A percentile compares a stretch with the other conserved stretches of the same genome.
phyloP scores from a whole-genome alignment of 2,329 filamentous ascomycete genomes.

The Atkinsonella hypoxylon region DNA sequence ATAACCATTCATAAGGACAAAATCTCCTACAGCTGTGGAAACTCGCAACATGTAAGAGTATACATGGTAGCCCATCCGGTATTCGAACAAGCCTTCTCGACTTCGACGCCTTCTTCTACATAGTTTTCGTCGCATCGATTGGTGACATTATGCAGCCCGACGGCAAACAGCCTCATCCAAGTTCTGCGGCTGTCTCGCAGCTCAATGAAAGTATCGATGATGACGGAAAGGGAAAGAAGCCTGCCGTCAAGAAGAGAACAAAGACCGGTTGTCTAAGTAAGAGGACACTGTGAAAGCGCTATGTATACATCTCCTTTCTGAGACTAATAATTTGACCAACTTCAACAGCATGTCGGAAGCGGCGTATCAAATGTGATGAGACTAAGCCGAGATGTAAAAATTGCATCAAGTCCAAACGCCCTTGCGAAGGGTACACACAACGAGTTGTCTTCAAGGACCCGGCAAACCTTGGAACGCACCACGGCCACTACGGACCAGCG shows the following conservation, averaged over 20 bases:
- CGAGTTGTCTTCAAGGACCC: slow-evolving; percentile 71
- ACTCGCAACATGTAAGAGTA: slow-evolving; percentile 10
- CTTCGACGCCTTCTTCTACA: background rate
- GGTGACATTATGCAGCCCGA: slow-evolving; percentile 6
- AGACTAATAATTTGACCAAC: slow-evolving; percentile 10
- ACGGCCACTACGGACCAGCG: slow-evolving; percentile 31
- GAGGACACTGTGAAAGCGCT: slow-evolving; percentile 19
- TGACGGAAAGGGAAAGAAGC: slow-evolving; percentile 33
- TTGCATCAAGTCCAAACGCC: slow-evolving; percentile 74
- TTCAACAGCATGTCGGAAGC: slow-evolving; percentile 67
- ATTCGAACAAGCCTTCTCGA: slow-evolving; percentile 1
- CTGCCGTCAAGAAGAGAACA: slow-evolving; percentile 54
- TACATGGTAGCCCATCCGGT: background rate
- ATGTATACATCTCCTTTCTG: background rate
- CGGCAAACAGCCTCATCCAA: slow-evolving; percentile 11
- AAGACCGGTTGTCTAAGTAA: slow-evolving; percentile 87
- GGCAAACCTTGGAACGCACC: slow-evolving; percentile 17
- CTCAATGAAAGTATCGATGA: slow-evolving; percentile 26
- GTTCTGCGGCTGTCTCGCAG: slow-evolving; percentile 18
- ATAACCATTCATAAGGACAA: background rate
- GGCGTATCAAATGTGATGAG: slow-evolving; percentile 95
- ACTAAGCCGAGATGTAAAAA: slow-evolving; percentile 72
- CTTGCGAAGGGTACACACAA: slow-evolving; percentile 76
- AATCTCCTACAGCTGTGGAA: background rate
- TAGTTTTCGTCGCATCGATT: slow-evolving; percentile 1